Evolutionary conservation across 2,329 filamentous ascomycete species (phyloP), one percentile per base, ranked within the genome.

Genomic region (Chrysoporthe deuterocubensis): DNA sequence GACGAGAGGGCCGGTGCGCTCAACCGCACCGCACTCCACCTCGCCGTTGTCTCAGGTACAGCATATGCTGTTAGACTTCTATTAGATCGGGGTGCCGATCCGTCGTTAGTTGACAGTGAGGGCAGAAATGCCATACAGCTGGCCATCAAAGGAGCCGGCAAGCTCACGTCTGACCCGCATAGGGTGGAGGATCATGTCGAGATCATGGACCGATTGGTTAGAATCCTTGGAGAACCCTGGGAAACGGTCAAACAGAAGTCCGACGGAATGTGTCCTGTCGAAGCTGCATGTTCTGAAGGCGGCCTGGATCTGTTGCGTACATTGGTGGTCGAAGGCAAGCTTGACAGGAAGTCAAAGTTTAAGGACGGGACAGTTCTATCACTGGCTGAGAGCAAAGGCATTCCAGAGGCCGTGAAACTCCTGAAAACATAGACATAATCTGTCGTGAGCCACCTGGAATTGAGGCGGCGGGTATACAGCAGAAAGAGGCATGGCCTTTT

Each of bases 131-230:
- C 70, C 32, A 43, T 67, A 37, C 26, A 42, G 62, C 40, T 67
- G 16, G 70, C 66, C 6, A 67, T 68, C 34, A 48, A 60, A 50
- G 56, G 42, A n/a, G 52, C 63, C 43, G 26, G 56, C 18, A 66
- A 66, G 54, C 34, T 66, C n/a, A 67, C 40, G 7, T 46, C 43
- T n/a, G 57, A 70, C 9, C 37, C 50, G 32, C 26, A 57, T 8
- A 64, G 43, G 37, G 32, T 70, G 18, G 63, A 57, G n/a, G 65
- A 66, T 42, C 68, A 70, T 54, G 63, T 68, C 18, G 68, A 70
- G 37, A 62, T 68, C 13, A 70, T 68, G 68, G 44, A 56, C 9
- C 54, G 43, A 50, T 54, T 70, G 18, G 57, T 50, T 13, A 66
- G 57, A 46, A 44, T 46, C 9, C 63, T 58, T 1, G 54, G 42